These are phyloP conservation scores for Rhizophora apiculata DNA, from an alignment of 345 rosid genomes.

Conservation along the genomic window DNA sequence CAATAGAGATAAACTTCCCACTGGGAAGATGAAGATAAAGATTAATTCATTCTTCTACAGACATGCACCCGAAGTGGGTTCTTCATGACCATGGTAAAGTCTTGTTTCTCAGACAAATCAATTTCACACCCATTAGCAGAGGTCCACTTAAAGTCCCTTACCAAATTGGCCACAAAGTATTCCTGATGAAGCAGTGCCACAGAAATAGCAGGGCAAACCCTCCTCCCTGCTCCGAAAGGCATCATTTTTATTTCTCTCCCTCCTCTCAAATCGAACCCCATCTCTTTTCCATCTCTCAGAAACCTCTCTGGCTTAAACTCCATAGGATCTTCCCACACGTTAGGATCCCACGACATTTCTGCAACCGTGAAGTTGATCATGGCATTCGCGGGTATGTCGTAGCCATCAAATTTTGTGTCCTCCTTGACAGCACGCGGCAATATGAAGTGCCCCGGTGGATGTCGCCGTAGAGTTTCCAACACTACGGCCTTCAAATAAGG, in stretches of 20 bases:
- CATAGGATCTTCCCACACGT: conserved; percentile 24
- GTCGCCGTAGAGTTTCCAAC: conserved; percentile 13
- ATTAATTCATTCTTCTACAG: background rate
- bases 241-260: conserved; percentile 22
- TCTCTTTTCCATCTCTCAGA: background rate
- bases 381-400: conserved; percentile 11
- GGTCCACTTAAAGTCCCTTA: conserved; percentile 13
- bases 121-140: background rate
- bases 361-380: conserved; percentile 22
- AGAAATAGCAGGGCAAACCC: conserved; percentile 16
- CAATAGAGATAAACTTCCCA: background rate
- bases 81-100: conserved; percentile 17
- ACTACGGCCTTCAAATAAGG: conserved; percentile 14
- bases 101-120: conserved; percentile 20
- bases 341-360: conserved; percentile 18
- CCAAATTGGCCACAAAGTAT: conserved; percentile 21
- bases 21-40: background rate
- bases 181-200: conserved; percentile 19
- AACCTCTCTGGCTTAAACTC: conserved; percentile 21
- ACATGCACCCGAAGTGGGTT: background rate
- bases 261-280: conserved; percentile 13
- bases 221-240: conserved; percentile 25
- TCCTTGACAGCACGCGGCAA: conserved; percentile 10
- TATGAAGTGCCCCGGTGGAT: conserved; percentile 19
- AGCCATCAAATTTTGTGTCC: conserved; percentile 12